These are phyloP conservation scores for Fusarium sp. DNA, from an alignment of 2,329 filamentous ascomycete genomes.

Conservation along the genomic window DNA sequence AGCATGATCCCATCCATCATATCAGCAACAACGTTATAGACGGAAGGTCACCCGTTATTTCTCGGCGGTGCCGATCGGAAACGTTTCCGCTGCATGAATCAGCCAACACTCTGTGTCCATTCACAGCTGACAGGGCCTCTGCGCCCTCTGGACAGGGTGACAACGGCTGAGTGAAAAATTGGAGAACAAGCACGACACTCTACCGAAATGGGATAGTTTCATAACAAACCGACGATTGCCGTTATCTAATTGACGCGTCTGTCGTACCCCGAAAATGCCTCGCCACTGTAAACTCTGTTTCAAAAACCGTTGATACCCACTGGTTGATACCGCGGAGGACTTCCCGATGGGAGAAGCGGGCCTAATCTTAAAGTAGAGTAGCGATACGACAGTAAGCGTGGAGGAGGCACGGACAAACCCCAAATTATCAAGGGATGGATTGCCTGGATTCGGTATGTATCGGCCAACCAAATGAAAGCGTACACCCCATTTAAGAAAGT, in stretches of 20 bases:
- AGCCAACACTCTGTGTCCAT: background rate
- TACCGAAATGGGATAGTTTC: background rate
- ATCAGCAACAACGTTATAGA: background rate
- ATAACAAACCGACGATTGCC: constrained; percentile 7
- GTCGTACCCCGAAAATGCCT: background rate
- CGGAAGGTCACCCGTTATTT: constrained; percentile 8
- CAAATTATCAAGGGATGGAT: background rate
- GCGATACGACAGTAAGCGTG: background rate
- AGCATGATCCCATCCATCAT: background rate
- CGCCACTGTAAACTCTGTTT: background rate
- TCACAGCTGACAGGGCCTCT: background rate
- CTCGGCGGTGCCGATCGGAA: constrained; percentile 14
- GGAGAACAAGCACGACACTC: background rate
- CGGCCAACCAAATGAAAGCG: background rate
- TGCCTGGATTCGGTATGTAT: background rate
- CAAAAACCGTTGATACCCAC: background rate
- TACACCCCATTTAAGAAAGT: background rate
- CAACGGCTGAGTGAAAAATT: background rate
- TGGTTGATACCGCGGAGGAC: constrained; percentile 6
- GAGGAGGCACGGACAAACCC: background rate
- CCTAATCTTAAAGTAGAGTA: background rate
- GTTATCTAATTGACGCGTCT: constrained; percentile 2
- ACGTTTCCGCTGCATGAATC: constrained; percentile 4
- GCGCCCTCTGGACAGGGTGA: background rate
- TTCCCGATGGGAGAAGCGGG: constrained; percentile 19